Percentiles rank a stretch among this genome's conserved stretches.
Evolutionary conservation across 108 stramenopile species (phyloP).

Genomic region (Fragilaria crotonensis): DNA sequence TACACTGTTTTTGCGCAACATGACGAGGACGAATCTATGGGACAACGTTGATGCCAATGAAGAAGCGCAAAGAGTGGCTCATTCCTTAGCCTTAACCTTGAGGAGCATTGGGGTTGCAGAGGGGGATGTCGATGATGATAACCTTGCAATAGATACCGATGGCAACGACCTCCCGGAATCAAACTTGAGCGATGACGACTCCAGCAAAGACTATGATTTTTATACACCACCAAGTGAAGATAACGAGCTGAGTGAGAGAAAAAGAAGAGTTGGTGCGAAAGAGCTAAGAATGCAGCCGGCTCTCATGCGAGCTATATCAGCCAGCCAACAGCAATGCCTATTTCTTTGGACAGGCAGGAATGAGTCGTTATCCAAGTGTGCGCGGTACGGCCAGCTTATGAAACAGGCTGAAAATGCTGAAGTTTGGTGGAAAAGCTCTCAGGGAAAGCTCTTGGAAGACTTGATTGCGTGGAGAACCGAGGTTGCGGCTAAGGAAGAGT

Average conservation of each 20-base stretch:
- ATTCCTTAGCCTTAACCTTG: constrained; percentile 7
- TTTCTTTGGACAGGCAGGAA: constrained; percentile 40
- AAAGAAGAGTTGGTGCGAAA: constrained; percentile 14
- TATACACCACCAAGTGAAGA: constrained; percentile 3
- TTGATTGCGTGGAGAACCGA: constrained; percentile 47
- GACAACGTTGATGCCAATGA: constrained; percentile 1
- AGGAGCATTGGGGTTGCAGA: not conserved
- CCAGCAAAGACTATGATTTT: constrained; percentile 3
- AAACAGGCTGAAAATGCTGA: constrained; percentile 30
- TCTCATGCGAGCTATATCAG: constrained; percentile 53
- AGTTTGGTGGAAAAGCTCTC: constrained; percentile 38
- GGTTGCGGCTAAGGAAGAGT: constrained; percentile 31
- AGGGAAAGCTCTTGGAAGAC: constrained; percentile 44
- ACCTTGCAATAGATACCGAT: constrained; percentile 14
- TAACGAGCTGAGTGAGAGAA: not conserved
- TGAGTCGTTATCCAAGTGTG: constrained; percentile 34
- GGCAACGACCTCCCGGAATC: not conserved
- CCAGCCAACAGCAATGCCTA: constrained; percentile 61
- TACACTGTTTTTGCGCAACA: constrained; percentile 71
- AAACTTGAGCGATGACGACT: constrained; percentile 2
- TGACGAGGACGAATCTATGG: constrained; percentile 32
- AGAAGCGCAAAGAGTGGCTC: constrained; percentile 6
- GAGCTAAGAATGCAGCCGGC: constrained; percentile 45
- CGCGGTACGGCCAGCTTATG: constrained; percentile 26
- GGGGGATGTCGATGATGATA: constrained; percentile 9